These are phyloP conservation scores for Stagonosporopsis vannaccii DNA, from an alignment of 2,329 filamentous ascomycete species.

Conservation along the genomic window DNA sequence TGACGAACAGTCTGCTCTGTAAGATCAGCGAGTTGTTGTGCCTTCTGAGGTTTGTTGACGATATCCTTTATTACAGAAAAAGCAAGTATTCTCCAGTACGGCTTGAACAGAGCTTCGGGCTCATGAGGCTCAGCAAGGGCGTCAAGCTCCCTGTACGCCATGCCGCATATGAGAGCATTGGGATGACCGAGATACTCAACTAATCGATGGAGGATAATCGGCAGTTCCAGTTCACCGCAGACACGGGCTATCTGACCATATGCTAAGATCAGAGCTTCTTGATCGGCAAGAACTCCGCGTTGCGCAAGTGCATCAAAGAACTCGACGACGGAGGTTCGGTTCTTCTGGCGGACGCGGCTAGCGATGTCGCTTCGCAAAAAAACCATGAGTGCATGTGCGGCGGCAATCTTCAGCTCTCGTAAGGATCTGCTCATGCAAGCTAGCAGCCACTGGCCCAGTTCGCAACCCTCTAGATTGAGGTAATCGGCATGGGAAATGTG, in stretches of 20 bases:
- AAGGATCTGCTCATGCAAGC: conserved; percentile 82
- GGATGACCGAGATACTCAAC: conserved; percentile 86
- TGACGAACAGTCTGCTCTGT: conserved; percentile 77
- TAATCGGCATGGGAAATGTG: conserved; percentile 69
- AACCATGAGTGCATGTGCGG: conserved; percentile 70
- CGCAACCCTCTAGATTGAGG: conserved; percentile 72
- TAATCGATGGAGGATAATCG: conserved; percentile 82
- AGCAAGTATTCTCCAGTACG: conserved; percentile 88
- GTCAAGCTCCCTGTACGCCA: conserved; percentile 83
- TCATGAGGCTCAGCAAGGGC: conserved; percentile 72
- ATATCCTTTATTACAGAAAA: conserved; percentile 85
- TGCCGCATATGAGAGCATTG: conserved; percentile 78
- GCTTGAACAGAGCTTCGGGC: conserved; percentile 75
- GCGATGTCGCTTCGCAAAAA: conserved; percentile 66
- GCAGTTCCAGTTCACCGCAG: conserved; percentile 81
- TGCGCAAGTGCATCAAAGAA: conserved; percentile 77
- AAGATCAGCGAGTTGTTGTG: conserved; percentile 79
- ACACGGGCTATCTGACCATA: conserved; percentile 83
- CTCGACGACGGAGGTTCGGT: conserved; percentile 74
- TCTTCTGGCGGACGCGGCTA: conserved; percentile 61
- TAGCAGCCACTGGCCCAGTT: conserved; percentile 80
- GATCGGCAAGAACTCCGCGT: conserved; percentile 69
- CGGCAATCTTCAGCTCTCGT: conserved; percentile 82
- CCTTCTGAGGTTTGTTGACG: conserved; percentile 79
- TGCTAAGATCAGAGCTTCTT: conserved; percentile 85